These are phyloP conservation scores for Tetrapyrgos nigripes DNA, from an alignment of 1,284 basidiomycete genomes.

Conservation along the genomic window DNA sequence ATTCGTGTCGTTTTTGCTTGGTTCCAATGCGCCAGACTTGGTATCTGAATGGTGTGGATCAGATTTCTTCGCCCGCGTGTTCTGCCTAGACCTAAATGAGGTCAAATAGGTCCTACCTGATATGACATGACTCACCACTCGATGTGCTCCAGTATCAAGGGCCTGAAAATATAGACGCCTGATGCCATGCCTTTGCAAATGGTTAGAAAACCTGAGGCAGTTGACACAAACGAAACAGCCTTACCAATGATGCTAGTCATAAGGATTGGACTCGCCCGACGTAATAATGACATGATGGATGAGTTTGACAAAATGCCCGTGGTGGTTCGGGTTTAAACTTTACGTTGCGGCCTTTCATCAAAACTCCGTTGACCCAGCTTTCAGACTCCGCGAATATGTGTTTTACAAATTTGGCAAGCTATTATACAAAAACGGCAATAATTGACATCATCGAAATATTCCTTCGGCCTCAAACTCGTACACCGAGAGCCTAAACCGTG, in stretches of 20 bases:
- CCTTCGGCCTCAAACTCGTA: not conserved
- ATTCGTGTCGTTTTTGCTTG: not conserved
- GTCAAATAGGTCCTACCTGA: not conserved
- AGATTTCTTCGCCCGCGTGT: not conserved
- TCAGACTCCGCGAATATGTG: slow-evolving; percentile 37
- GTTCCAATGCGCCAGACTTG: not conserved
- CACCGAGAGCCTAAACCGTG: slow-evolving; percentile 7
- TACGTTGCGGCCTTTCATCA: not conserved
- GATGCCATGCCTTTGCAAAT: slow-evolving; percentile 13
- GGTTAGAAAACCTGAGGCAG: not conserved
- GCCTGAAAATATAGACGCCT: slow-evolving; percentile 36
- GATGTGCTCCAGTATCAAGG: slow-evolving; percentile 29
- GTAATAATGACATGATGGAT: not conserved
- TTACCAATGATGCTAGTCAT: not conserved
- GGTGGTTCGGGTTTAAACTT: not conserved
- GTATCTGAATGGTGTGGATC: not conserved
- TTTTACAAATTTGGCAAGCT: not conserved
- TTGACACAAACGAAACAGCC: not conserved
- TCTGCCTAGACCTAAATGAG: not conserved
- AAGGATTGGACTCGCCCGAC: not conserved
- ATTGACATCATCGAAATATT: no score
- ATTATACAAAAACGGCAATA: not conserved
- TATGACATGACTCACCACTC: slow-evolving; percentile 1
- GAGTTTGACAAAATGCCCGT: no score
- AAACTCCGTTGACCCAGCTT: not conserved